phyloP scores from a whole-genome alignment of 306 rosid species.

The Cotoneaster glaucophyllus region DNA sequence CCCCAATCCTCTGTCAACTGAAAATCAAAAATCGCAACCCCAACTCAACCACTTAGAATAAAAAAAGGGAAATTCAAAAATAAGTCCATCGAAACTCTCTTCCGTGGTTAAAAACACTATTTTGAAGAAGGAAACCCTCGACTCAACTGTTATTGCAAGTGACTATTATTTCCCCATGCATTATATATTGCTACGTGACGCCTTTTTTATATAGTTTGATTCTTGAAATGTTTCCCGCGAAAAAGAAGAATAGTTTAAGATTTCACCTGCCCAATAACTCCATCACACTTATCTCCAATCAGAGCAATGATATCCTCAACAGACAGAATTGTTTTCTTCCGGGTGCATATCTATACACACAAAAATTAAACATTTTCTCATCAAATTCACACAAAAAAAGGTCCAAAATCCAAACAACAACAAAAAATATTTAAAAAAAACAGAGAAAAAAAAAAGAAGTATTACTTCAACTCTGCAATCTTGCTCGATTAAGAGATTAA shows the following conservation, averaged over 20 bases:
- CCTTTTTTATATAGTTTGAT: too few relatives aligned
- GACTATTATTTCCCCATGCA: too few relatives aligned
- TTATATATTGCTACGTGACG: too few relatives aligned
- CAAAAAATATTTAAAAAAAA: neutral
- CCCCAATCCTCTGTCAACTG: conserved; percentile 99
- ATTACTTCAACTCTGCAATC: conserved; percentile 89
- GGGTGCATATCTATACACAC: conserved; percentile 63
- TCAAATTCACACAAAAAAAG: neutral
- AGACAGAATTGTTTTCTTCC: conserved; percentile 89
- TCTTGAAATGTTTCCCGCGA: too few relatives aligned
- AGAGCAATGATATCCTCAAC: conserved; percentile 90
- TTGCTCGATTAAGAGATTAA: conserved; percentile 82
- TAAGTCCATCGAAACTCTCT: too few relatives aligned
- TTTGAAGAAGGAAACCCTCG: neutral
- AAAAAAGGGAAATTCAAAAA: neutral
- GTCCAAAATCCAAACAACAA: neutral
- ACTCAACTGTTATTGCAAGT: too few relatives aligned
- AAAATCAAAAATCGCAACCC: conserved; percentile 11
- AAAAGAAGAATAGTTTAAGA: neutral
- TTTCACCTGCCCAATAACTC: conserved; percentile 92
- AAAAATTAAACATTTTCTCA: neutral
- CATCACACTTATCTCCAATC: conserved; percentile 89
- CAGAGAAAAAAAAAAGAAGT: neutral
- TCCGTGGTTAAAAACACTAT: too few relatives aligned
- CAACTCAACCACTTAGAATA: neutral